Evolutionary conservation across 108 stramenopile species (phyloP).

Genomic region (Aureococcus anophagefferens): DNA sequence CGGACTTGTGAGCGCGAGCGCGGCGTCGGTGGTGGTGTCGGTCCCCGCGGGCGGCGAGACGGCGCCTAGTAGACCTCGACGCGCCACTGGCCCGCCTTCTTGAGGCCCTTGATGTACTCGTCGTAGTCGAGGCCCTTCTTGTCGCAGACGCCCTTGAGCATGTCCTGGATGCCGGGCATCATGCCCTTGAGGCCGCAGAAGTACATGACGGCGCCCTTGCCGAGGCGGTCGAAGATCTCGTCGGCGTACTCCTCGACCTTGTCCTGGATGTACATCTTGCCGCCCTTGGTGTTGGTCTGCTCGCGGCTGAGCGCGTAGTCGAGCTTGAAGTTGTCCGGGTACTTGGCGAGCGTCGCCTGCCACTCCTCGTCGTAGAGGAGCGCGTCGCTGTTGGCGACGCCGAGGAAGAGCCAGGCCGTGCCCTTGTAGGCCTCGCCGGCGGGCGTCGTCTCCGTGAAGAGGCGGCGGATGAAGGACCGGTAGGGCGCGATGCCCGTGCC

Average conservation of each 20-base stretch:
- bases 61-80: conserved; percentile 18
- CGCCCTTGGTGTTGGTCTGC: conserved; percentile 80
- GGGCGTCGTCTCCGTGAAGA: conserved; percentile 87
- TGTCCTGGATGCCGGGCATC: conserved; percentile 93
- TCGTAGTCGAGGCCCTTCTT: conserved; percentile 73
- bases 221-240: conserved; percentile 78
- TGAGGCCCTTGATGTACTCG: conserved; percentile 72
- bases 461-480: conserved; percentile 88
- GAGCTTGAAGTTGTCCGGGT: conserved; percentile 79
- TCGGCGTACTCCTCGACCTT: conserved; percentile 94
- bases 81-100: conserved; percentile 79
- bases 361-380: conserved; percentile 92
- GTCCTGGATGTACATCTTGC: conserved; percentile 98
- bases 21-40: too few relatives aligned
- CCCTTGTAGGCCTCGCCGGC: conserved; percentile 81
- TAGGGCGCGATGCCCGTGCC: conserved; percentile 96
- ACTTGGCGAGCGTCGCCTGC: conserved; percentile 69
- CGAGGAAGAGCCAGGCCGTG: conserved; percentile 91
- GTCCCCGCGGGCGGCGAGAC: too few relatives aligned
- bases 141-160: conserved; percentile 72
- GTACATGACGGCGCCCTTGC: conserved; percentile 87
- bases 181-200: conserved; percentile 95
- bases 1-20: too few relatives aligned
- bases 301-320: conserved; percentile 91
- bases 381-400: conserved; percentile 91